phyloP scores from a whole-genome alignment of 306 rosid genomes.

The Vicia faba region DNA sequence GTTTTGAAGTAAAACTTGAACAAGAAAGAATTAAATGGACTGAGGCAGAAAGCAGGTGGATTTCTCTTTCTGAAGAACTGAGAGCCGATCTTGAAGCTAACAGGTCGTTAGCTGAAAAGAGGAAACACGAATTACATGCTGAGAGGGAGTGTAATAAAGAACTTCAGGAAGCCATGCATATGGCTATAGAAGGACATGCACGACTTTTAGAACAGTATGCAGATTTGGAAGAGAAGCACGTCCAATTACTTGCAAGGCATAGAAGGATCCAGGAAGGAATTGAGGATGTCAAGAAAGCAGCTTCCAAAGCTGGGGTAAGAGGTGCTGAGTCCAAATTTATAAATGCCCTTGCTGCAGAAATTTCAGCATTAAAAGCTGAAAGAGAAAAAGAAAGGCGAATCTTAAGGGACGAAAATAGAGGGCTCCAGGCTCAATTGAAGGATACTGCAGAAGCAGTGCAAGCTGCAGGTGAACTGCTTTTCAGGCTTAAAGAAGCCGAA shows the following conservation, averaged over 20 bases:
- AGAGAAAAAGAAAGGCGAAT: slow-evolving; percentile 85
- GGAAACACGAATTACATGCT: slow-evolving; percentile 69
- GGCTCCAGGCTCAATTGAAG: slow-evolving; percentile 91
- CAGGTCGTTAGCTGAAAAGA: slow-evolving; percentile 70
- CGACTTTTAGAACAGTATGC: slow-evolving; percentile 90
- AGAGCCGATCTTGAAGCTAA: slow-evolving; percentile 81
- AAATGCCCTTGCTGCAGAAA: slow-evolving; percentile 94
- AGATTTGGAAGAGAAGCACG: slow-evolving; percentile 96
- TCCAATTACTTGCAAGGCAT: slow-evolving; percentile 83
- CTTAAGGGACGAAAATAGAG: slow-evolving; percentile 83
- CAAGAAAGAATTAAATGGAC: slow-evolving; percentile 85
- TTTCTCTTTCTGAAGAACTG: slow-evolving; percentile 83
- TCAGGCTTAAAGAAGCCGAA: slow-evolving; percentile 92
- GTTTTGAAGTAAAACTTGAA: slow-evolving; percentile 58
- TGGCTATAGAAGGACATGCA: slow-evolving; percentile 90
- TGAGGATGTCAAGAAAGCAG: slow-evolving; percentile 94
- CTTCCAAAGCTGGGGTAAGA: slow-evolving; percentile 88
- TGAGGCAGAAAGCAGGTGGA: slow-evolving; percentile 93
- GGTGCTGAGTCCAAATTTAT: slow-evolving; percentile 94
- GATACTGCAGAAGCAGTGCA: slow-evolving; percentile 99
- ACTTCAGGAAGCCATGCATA: slow-evolving; percentile 83
- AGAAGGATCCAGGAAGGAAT: slow-evolving; percentile 85
- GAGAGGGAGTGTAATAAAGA: slow-evolving; percentile 87
- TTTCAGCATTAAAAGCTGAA: slow-evolving; percentile 80
- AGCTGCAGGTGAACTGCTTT: slow-evolving; percentile 97